A percentile compares a stretch with the other conserved stretches of the same genome.
Evolutionary conservation across 345 rosid species (phyloP).

Genomic region (Linum trigynum): DNA sequence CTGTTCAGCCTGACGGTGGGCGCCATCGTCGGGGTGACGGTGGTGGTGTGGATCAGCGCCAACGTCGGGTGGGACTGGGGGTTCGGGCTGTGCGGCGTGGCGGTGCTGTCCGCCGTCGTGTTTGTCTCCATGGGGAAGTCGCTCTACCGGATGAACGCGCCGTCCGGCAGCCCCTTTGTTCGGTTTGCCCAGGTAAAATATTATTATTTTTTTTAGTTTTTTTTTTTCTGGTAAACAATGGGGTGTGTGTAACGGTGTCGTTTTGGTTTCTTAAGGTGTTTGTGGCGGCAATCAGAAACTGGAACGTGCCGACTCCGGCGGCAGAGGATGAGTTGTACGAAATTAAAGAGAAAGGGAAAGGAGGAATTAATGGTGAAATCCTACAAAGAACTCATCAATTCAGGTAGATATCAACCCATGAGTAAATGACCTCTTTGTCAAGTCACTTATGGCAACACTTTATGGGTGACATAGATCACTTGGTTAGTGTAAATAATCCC

Average conservation of each 20-base stretch:
- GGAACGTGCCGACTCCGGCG: constrained; percentile 35
- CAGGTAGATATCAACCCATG: constrained; percentile 21
- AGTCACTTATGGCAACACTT: too few relatives aligned
- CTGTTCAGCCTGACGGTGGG: constrained; percentile 43
- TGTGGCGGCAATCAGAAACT: constrained; percentile 34
- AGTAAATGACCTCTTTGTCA: too few relatives aligned
- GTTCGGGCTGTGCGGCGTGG: constrained; percentile 27
- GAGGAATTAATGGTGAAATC: constrained; percentile 26
- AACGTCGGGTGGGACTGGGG: constrained; percentile 52
- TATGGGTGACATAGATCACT: too few relatives aligned
- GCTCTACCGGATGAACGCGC: constrained; percentile 35
- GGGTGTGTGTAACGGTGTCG: neutral
- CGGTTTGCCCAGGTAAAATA: constrained; percentile 37
- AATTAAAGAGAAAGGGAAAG: constrained; percentile 30
- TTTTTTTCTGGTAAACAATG: neutral
- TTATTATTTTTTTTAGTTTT: neutral
- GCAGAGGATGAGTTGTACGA: constrained; percentile 36
- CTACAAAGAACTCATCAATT: constrained; percentile 42
- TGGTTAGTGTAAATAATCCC: too few relatives aligned
- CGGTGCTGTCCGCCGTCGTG: constrained; percentile 24
- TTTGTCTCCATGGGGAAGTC: constrained; percentile 41
- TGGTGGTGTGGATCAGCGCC: constrained; percentile 41
- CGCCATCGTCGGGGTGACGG: constrained; percentile 37
- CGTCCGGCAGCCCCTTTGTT: constrained; percentile 39
- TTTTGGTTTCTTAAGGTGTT: constrained; percentile 25